Percentiles rank a stretch among this genome's conserved stretches.
phyloP scores from a whole-genome alignment of 2,329 filamentous ascomycete genomes.

The Orbilia oligospora region DNA sequence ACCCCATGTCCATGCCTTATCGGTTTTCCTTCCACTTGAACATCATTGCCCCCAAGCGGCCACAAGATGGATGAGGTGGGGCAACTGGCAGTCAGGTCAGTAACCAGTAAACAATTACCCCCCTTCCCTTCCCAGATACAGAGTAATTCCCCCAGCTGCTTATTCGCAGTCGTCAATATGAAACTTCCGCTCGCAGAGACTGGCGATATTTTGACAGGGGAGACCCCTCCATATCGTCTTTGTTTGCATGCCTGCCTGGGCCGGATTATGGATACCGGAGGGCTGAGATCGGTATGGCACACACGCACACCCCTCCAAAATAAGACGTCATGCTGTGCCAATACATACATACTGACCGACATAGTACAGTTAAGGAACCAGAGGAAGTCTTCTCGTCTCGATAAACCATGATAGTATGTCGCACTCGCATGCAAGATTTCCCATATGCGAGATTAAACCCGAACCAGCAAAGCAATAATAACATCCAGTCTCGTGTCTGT shows the following conservation, averaged over 20 bases:
- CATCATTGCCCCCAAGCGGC: too few species aligned
- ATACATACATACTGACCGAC: too few species aligned
- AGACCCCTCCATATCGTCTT: not conserved
- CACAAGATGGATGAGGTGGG: not conserved
- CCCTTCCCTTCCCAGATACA: not conserved
- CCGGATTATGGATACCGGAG: not conserved
- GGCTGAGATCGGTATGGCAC: conserved; percentile 5
- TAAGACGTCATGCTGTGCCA: conserved; percentile 4
- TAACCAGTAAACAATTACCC: too few species aligned
- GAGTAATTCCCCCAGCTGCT: conserved; percentile 1
- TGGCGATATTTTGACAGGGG: conserved; percentile 21
- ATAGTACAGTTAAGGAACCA: too few species aligned
- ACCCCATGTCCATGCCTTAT: conserved; percentile 19
- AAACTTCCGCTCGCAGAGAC: conserved; percentile 56
- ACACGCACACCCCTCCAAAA: not conserved
- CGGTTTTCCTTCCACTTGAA: not conserved
- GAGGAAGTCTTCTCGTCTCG: not conserved
- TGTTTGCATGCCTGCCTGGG: not conserved
- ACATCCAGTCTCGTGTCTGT: conserved; percentile 3
- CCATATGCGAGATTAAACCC: conserved; percentile 33
- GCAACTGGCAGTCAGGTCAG: too few species aligned
- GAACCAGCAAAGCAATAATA: conserved; percentile 49
- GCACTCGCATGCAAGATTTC: conserved; percentile 16
- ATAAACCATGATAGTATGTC: not conserved
- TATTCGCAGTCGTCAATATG: conserved; percentile 39